Conservation (phyloP, 441 rosid genomes). For the Populus trichocarpa region DNA sequence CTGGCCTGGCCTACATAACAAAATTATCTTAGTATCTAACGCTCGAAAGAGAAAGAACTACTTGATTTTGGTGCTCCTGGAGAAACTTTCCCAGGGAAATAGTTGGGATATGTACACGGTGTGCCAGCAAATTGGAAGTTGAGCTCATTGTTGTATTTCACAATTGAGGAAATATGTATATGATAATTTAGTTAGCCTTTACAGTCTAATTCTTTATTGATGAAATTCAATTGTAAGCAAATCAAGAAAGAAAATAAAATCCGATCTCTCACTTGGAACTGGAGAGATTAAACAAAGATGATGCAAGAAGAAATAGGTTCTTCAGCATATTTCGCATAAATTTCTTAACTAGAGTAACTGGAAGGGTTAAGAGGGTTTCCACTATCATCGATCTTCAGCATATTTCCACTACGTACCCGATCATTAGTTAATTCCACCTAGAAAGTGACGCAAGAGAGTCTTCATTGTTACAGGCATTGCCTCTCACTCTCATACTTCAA, state of each 20-base stretch:
- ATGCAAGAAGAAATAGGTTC: not conserved
- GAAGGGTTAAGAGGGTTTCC: not conserved
- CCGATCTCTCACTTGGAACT: too few relatives aligned
- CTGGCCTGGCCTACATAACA: not conserved
- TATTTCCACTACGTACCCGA: not conserved
- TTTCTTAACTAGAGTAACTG: not conserved
- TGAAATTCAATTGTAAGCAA: too few relatives aligned
- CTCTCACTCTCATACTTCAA: not conserved
- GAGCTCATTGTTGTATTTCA: not conserved
- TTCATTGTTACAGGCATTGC: not conserved
- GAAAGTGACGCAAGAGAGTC: not conserved
- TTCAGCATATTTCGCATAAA: not conserved
- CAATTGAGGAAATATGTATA: not conserved
- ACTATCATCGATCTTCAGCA: too few relatives aligned
- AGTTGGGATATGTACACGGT: too few relatives aligned
- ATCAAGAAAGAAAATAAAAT: too few relatives aligned
- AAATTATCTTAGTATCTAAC: too few relatives aligned
- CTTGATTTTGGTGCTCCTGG: not conserved
- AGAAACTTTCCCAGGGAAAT: too few relatives aligned
- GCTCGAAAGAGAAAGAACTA: not conserved
- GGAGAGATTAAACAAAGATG: not conserved
- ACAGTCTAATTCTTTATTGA: not conserved
- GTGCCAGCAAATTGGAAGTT: too few relatives aligned
- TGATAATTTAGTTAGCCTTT: not conserved
- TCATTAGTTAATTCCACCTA: not conserved